Conservation (phyloP, 768 basidiomycete genomes). For the Boletus rubescentipes region DNA sequence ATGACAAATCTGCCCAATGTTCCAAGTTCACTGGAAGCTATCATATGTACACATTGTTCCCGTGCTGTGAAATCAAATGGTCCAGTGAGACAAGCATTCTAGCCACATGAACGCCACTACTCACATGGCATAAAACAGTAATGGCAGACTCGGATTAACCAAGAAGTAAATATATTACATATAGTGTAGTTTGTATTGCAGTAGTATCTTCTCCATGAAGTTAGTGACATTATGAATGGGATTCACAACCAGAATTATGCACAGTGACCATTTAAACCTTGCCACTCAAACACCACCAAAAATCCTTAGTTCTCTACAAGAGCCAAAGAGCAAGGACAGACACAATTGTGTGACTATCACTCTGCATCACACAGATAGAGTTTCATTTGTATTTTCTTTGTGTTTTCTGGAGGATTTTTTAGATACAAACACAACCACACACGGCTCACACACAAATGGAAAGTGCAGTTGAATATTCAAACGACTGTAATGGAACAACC, state of each 20-base stretch:
- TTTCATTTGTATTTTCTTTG: too few species aligned
- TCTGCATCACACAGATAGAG: too few species aligned
- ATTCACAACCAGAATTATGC: constrained; percentile 4
- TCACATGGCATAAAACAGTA: neutral
- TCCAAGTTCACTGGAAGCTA: too few species aligned
- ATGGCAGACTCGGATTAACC: neutral
- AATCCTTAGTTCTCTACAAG: constrained; percentile 46
- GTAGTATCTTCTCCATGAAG: neutral
- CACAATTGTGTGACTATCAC: too few species aligned
- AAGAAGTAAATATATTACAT: constrained; percentile 5
- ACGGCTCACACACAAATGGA: too few species aligned
- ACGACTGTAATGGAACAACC: too few species aligned
- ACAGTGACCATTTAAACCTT: constrained; percentile 17
- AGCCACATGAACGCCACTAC: neutral
- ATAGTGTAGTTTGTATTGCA: neutral
- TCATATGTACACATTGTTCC: neutral
- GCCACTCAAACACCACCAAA: constrained; percentile 40
- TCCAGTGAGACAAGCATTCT: neutral
- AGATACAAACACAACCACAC: too few species aligned
- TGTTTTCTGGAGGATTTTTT: too few species aligned
- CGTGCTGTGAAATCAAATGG: neutral
- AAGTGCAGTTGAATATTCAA: too few species aligned
- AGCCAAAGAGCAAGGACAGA: constrained; percentile 57
- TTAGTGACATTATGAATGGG: neutral
- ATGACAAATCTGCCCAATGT: too few species aligned